phyloP scores from a whole-genome alignment of 306 rosid genomes.

The Trifolium subterraneum region DNA sequence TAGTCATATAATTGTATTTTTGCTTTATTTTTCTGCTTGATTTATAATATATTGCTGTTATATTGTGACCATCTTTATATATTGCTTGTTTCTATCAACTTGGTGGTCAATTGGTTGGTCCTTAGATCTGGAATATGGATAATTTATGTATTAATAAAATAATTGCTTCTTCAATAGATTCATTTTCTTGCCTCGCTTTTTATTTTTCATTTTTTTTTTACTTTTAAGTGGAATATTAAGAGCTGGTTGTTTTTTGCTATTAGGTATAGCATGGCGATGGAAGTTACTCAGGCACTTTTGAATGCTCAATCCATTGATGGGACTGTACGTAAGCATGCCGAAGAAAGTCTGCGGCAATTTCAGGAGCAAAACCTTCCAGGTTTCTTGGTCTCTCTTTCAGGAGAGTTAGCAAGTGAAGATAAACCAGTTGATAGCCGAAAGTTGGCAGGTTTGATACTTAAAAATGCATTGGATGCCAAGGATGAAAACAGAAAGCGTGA shows the following conservation, averaged over 20 bases:
- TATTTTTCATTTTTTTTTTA: neutral
- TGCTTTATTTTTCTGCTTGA: slow-evolving; percentile 19
- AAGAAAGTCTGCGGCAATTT: slow-evolving; percentile 79
- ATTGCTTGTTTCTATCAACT: neutral
- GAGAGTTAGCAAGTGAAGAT: slow-evolving; percentile 79
- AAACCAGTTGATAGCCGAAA: slow-evolving; percentile 91
- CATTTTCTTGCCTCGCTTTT: neutral
- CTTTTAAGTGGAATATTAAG: neutral
- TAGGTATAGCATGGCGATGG: slow-evolving; percentile 66
- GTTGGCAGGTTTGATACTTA: slow-evolving; percentile 85
- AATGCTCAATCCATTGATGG: slow-evolving; percentile 90
- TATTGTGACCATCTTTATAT: neutral
- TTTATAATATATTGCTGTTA: slow-evolving; percentile 1
- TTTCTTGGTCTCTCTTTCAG: slow-evolving; percentile 78
- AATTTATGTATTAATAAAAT: slow-evolving; percentile 9
- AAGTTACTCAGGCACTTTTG: slow-evolving; percentile 82
- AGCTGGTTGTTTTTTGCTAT: slow-evolving; percentile 40
- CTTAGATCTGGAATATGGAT: slow-evolving; percentile 32
- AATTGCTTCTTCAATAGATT: slow-evolving; percentile 5
- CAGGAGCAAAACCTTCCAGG: slow-evolving; percentile 94
- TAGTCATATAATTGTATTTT: neutral
- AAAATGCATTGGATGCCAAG: slow-evolving; percentile 91
- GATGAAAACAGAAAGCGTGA: slow-evolving; percentile 82
- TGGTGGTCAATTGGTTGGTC: neutral
- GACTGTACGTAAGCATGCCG: slow-evolving; percentile 76